Base-by-base conservation (phyloP, 2,329 filamentous ascomycete species). In the Pseudogymnoascus sp. region DNA sequence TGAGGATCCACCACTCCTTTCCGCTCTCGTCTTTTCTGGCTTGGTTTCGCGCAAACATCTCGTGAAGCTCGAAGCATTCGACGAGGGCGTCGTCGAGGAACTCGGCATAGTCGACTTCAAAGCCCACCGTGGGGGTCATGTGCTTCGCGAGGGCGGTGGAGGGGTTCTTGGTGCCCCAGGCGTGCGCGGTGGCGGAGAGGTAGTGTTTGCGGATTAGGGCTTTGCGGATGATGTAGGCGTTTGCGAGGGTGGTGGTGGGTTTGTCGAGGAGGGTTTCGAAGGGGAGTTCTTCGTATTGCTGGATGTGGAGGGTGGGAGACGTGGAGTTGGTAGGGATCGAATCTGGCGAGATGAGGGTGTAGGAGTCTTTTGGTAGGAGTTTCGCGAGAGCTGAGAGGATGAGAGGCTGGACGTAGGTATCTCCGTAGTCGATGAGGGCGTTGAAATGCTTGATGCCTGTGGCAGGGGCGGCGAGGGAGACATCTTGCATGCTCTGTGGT, bases 201-300 rank as follows among this genome's bases (percentile, higher is more conserved):
- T 95, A 97, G 75, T 99, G 95, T 76, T 99, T 99, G 64, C 95
- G 86, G 70, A 97, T 97, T 19, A 99, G 81, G 0, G 95, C 95
- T 79, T 97, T 97, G 71, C 95, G 89, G 73, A 97, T 96, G 72
- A 97, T 84, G 76, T 97, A 97, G 72, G 91, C 90, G 76, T 97
- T 97, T 69, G 90, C 82, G 1, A 96, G 79, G 10, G 83, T 85
- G 0, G 84, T 85, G 0, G 76, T 73, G 0, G 88, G 77, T 68
- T 91, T 80, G 1, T 79, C 74, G 64, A 89, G 80, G 17, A 89
- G 83, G 70, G 88, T 85, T 62, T 90, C 87, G 74, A 96, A 97
- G 72, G 96, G 90, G 64, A 97, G 84, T 44, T 84, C 80, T 75
- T 99, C 95, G 76, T 99, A 99, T 35, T 89, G 84, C 2, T 86